Evolutionary conservation across 805 yeast genomes (phyloP).

Genomic region (Scheffersomyces spartinae): DNA sequence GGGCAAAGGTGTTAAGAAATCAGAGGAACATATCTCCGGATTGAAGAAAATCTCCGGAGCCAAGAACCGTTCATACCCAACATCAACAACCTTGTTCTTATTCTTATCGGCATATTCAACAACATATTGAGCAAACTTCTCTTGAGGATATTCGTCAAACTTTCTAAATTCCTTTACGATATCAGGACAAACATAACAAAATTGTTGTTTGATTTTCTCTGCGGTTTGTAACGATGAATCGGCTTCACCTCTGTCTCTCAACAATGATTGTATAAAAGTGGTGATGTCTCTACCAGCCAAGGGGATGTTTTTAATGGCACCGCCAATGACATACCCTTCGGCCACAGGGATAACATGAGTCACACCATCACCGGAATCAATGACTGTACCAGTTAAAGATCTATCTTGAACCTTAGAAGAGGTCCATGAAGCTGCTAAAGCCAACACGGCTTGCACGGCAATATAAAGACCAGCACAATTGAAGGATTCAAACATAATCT

Average conservation of each 20-base stretch:
- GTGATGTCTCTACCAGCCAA: slow-evolving; percentile 98
- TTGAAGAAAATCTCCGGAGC: slow-evolving; percentile 99
- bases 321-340: slow-evolving; percentile 96
- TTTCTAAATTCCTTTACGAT: slow-evolving; percentile 92
- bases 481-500: slow-evolving; percentile 96
- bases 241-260: slow-evolving; percentile 94
- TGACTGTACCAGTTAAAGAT: slow-evolving; percentile 95
- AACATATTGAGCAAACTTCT: slow-evolving; percentile 83
- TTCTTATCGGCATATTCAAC: slow-evolving; percentile 70
- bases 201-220: slow-evolving; percentile 91
- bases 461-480: slow-evolving; percentile 97
- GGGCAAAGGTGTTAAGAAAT: slow-evolving; percentile 92
- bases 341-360: slow-evolving; percentile 99
- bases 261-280: slow-evolving; percentile 77
- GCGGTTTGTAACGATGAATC: slow-evolving; percentile 94
- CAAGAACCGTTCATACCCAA: slow-evolving; percentile 93
- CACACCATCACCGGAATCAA: slow-evolving; percentile 98
- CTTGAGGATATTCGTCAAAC: slow-evolving; percentile 82
- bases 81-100: slow-evolving; percentile 55
- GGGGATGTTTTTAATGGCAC: slow-evolving; percentile 94
- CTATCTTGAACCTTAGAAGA: slow-evolving; percentile 90
- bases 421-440: slow-evolving; percentile 98
- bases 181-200: slow-evolving; percentile 95
- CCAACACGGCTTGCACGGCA: slow-evolving; percentile 98
- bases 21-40: slow-evolving; percentile 94